Conservation (phyloP, 2,329 filamentous ascomycete genomes). For the Hypomyces rosellus region DNA sequence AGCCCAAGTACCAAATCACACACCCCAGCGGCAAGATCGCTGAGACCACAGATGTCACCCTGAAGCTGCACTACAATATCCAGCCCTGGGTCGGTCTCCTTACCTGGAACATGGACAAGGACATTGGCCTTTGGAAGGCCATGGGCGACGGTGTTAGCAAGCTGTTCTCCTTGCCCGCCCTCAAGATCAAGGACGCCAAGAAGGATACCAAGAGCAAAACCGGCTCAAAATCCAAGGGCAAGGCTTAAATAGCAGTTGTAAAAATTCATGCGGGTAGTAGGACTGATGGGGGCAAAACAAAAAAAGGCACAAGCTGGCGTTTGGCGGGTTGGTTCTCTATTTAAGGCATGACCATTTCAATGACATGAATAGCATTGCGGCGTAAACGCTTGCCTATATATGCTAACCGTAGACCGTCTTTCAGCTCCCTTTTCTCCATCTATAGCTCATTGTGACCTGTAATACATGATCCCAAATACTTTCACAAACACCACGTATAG, state of each 20-base stretch:
- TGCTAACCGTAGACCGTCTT: neutral
- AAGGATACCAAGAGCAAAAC: conserved; percentile 17
- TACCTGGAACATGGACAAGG: conserved; percentile 65
- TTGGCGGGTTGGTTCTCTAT: conserved; percentile 10
- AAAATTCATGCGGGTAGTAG: neutral
- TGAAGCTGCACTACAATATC: conserved; percentile 89
- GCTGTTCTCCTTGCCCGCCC: conserved; percentile 55
- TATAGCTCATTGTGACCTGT: neutral
- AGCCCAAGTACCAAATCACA: conserved; percentile 95
- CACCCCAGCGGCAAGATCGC: conserved; percentile 77
- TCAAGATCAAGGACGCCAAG: conserved; percentile 52
- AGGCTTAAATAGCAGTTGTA: conserved; percentile 1
- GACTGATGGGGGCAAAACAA: neutral
- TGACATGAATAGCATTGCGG: neutral
- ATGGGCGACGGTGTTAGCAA: conserved; percentile 59
- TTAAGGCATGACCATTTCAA: neutral
- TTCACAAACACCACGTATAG: too few species aligned
- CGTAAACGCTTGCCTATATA: neutral
- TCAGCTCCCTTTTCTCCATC: neutral
- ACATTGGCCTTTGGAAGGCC: conserved; percentile 57
- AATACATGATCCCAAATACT: too few species aligned
- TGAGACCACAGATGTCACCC: conserved; percentile 62
- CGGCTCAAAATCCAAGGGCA: conserved; percentile 7
- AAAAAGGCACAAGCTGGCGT: conserved; percentile 11
- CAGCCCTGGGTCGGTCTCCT: conserved; percentile 92